These are phyloP conservation scores for Alternaria dauci DNA, from an alignment of 2,329 filamentous ascomycete species.

Conservation along the genomic window DNA sequence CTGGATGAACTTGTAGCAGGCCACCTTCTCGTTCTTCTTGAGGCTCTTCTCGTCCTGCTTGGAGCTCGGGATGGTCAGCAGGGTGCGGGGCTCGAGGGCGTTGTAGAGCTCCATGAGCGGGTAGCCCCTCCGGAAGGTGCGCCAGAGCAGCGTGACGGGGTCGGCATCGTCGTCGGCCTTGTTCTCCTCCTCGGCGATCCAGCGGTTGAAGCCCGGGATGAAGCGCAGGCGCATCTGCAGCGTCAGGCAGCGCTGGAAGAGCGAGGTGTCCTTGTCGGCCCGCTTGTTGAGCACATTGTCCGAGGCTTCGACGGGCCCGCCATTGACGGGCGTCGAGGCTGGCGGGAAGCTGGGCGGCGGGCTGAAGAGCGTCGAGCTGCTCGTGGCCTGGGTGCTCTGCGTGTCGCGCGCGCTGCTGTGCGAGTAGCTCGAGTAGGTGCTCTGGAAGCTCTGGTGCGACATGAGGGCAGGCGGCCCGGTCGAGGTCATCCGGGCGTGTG, in stretches of 20 bases:
- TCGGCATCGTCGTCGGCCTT: constrained; percentile 74
- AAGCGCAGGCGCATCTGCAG: constrained; percentile 81
- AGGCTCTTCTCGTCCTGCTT: constrained; percentile 64
- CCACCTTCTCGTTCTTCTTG: constrained; percentile 81
- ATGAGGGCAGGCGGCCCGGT: constrained; percentile 52
- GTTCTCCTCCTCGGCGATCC: constrained; percentile 75
- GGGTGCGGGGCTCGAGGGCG: constrained; percentile 74
- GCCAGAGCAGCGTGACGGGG: constrained; percentile 91
- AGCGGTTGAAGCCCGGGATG: constrained; percentile 82
- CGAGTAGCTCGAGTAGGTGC: constrained; percentile 58
- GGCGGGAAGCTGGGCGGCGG: constrained; percentile 40
- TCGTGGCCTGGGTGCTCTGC: constrained; percentile 58
- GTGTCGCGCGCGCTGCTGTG: constrained; percentile 57
- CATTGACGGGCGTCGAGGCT: constrained; percentile 51
- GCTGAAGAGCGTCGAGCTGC: constrained; percentile 56
- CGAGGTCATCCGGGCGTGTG: constrained; percentile 47
- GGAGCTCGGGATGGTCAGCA: constrained; percentile 71
- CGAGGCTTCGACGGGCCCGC: constrained; percentile 75
- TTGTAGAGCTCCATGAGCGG: constrained; percentile 92
- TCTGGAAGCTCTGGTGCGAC: constrained; percentile 57
- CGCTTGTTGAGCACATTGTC: constrained; percentile 97
- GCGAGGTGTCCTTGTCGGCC: constrained; percentile 87
- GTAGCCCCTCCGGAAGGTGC: constrained; percentile 81
- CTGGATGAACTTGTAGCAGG: constrained; percentile 91
- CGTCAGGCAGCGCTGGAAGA: constrained; percentile 94